Evolutionary conservation across 2,329 filamentous ascomycete species (phyloP).

Genomic region (Epicoccum sorghinum): DNA sequence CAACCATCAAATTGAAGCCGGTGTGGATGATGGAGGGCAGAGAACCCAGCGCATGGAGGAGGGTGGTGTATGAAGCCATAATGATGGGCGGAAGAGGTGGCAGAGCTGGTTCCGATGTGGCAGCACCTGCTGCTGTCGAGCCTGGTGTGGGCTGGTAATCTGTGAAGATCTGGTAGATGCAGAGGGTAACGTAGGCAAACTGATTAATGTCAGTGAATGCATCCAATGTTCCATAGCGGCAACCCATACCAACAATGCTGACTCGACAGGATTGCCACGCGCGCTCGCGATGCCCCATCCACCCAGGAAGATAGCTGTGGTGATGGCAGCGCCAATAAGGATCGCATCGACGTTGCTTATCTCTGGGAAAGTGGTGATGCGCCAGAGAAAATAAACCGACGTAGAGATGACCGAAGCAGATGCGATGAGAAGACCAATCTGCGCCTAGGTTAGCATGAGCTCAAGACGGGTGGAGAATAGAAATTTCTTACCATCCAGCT

Average conservation of each 20-base stretch:
- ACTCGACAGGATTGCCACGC: slow-evolving; percentile 92
- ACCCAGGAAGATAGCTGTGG: slow-evolving; percentile 89
- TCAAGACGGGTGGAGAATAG: neutral
- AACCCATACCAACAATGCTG: slow-evolving; percentile 71
- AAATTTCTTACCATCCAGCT: slow-evolving; percentile 82
- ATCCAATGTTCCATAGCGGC: neutral
- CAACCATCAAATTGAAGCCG: slow-evolving; percentile 82
- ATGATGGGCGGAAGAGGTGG: slow-evolving; percentile 96
- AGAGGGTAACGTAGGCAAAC: slow-evolving; percentile 97
- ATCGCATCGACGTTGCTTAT: slow-evolving; percentile 92
- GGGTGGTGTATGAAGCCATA: slow-evolving; percentile 95
- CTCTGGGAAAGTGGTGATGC: slow-evolving; percentile 90
- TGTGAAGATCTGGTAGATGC: slow-evolving; percentile 98
- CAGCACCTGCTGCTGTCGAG: slow-evolving; percentile 59
- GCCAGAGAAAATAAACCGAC: slow-evolving; percentile 94
- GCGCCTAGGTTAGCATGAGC: slow-evolving; percentile 49
- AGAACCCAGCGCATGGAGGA: slow-evolving; percentile 81
- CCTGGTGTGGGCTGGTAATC: slow-evolving; percentile 84
- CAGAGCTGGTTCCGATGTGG: slow-evolving; percentile 75
- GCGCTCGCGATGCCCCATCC: slow-evolving; percentile 94
- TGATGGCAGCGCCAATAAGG: slow-evolving; percentile 89
- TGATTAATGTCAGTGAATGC: slow-evolving; percentile 24
- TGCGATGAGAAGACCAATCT: slow-evolving; percentile 87
- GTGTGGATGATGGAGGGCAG: slow-evolving; percentile 85
- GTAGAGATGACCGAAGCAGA: slow-evolving; percentile 92